Conservation (phyloP, 2,329 filamentous ascomycete genomes). For the Penicillium sp. region DNA sequence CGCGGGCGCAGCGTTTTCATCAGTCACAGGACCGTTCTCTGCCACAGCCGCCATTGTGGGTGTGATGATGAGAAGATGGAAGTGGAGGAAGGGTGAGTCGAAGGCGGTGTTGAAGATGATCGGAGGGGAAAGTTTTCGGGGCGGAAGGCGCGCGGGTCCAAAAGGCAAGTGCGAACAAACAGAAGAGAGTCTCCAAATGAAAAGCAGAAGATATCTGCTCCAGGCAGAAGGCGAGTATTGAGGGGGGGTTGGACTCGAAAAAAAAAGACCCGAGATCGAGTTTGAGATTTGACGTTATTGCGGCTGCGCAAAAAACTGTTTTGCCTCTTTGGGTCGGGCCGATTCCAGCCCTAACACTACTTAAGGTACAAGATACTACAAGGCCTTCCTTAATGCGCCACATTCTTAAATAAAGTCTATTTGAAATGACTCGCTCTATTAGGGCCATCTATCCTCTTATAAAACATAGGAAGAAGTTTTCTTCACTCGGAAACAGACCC, state of each 20-base stretch:
- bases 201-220: conserved; percentile 30
- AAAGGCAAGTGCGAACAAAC: conserved; percentile 8
- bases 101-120: conserved; percentile 10
- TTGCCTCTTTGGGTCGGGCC: conserved; percentile 24
- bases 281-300: conserved; percentile 3
- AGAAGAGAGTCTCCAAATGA: conserved; percentile 4
- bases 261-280: conserved; percentile 24
- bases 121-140: conserved; percentile 10
- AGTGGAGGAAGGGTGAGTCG: conserved; percentile 8
- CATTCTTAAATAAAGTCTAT: background rate
- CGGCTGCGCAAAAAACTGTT: conserved; percentile 21
- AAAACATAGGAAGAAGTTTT: background rate
- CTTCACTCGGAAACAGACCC: background rate
- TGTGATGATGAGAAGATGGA: conserved; percentile 12
- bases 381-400: background rate
- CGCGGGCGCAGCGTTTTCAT: conserved; percentile 53
- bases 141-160: conserved; percentile 26
- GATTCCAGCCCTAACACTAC: conserved; percentile 15
- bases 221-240: conserved; percentile 33
- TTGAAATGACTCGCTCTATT: background rate
- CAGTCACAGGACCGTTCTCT: conserved; percentile 40
- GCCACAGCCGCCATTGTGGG: conserved; percentile 36
- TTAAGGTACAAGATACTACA: background rate
- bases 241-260: conserved; percentile 15
- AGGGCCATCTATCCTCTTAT: background rate